These are phyloP conservation scores for Solanum chacoense DNA, from an alignment of 305 asterid species.

Conservation along the genomic window DNA sequence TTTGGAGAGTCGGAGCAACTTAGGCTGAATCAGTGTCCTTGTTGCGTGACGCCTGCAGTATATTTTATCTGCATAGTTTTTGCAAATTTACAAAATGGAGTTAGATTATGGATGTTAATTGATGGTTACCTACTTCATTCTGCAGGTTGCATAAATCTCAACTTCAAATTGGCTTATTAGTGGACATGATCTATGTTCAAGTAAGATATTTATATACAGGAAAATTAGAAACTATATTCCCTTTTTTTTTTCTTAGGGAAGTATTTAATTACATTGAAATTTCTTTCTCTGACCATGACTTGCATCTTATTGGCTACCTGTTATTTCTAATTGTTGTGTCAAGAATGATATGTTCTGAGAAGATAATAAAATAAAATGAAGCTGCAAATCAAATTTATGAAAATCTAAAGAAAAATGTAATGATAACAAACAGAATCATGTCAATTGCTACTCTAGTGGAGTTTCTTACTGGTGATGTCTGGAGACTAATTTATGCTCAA, in stretches of 20 bases:
- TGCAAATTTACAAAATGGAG: background rate
- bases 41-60: background rate
- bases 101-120: constrained; percentile 1
- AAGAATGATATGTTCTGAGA: background rate
- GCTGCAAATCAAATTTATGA: background rate
- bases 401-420: background rate
- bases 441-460: background rate
- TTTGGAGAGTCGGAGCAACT: background rate
- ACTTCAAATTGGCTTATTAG: constrained; percentile 15
- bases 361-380: background rate
- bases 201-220: constrained; percentile 34
- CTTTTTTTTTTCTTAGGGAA: background rate
- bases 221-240: background rate
- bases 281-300: background rate
- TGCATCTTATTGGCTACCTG: background rate
- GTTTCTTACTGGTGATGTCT: background rate
- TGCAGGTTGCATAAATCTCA: constrained; percentile 34
- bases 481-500: background rate
- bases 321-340: background rate
- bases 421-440: background rate
- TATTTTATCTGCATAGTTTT: background rate
- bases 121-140: constrained; percentile 8
- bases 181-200: constrained; percentile 74
- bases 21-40: background rate
- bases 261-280: background rate